These are phyloP conservation scores for Pichia scutulata DNA, from an alignment of 805 yeast genomes.

Conservation along the genomic window DNA sequence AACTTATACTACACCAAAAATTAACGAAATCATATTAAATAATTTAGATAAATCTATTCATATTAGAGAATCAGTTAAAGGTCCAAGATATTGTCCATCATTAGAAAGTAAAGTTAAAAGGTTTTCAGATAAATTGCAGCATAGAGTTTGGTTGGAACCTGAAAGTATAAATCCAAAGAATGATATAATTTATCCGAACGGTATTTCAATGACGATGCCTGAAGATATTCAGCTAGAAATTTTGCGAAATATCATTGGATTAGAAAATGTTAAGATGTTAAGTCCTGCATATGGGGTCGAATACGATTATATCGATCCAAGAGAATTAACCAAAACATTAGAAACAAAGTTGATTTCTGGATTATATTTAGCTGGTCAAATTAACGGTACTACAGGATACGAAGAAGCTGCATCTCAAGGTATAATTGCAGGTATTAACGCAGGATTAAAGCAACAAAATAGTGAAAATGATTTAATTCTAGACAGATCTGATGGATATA, in stretches of 20 bases:
- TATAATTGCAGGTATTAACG: constrained; percentile 89
- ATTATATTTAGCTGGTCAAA: constrained; percentile 88
- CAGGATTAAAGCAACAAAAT: constrained; percentile 52
- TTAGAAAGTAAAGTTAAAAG: constrained; percentile 81
- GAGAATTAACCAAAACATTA: constrained; percentile 67
- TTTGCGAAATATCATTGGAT: constrained; percentile 75
- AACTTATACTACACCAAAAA: constrained; percentile 66
- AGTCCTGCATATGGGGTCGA: constrained; percentile 99
- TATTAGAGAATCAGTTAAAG: constrained; percentile 87
- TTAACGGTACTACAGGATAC: constrained; percentile 97
- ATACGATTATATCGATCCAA: constrained; percentile 92
- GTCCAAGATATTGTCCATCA: constrained; percentile 97
- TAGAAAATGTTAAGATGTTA: constrained; percentile 77
- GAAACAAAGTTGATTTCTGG: constrained; percentile 80
- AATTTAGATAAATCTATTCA: constrained; percentile 83
- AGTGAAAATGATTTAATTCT: constrained; percentile 35
- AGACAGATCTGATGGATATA: constrained; percentile 75
- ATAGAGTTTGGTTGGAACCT: constrained; percentile 92
- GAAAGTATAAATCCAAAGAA: constrained; percentile 71
- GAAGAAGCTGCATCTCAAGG: constrained; percentile 99
- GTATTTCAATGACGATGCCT: constrained; percentile 94
- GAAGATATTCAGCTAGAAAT: constrained; percentile 77
- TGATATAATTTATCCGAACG: constrained; percentile 90
- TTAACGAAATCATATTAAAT: constrained; percentile 60
- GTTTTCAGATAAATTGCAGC: constrained; percentile 68